These are phyloP conservation scores for Earliella scabrosa DNA, from an alignment of 1,284 basidiomycete genomes.

Conservation along the genomic window DNA sequence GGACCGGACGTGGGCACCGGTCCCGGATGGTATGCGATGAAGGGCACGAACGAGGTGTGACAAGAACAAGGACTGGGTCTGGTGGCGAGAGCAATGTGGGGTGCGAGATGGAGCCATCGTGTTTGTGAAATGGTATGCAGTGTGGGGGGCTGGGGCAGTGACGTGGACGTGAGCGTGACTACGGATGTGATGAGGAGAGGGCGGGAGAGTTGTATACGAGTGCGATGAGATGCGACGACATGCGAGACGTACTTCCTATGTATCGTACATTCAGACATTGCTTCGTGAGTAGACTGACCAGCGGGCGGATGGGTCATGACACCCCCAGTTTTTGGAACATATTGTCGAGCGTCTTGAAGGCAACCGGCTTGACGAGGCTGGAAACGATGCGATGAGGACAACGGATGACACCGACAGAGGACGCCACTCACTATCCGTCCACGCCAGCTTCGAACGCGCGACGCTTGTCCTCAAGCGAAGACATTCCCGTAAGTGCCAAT, in stretches of 20 bases:
- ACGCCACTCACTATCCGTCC: slow-evolving; percentile 83
- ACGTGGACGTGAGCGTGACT: too few species aligned
- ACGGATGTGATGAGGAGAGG: too few species aligned
- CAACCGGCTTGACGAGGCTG: slow-evolving; percentile 91
- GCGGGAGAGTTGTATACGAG: not conserved
- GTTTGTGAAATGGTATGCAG: not conserved
- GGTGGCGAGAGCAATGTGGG: not conserved
- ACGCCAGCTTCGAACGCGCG: slow-evolving; percentile 92
- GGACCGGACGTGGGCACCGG: not conserved
- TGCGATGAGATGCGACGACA: not conserved
- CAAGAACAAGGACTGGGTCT: not conserved
- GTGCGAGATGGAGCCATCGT: not conserved
- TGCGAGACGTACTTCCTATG: not conserved
- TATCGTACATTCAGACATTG: slow-evolving; percentile 8
- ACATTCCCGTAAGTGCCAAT: slow-evolving; percentile 91
- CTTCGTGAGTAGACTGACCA: not conserved
- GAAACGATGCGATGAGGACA: not conserved
- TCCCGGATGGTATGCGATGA: slow-evolving; percentile 7
- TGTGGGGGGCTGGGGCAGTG: not conserved
- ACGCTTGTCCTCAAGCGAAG: slow-evolving; percentile 90
- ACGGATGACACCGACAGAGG: slow-evolving; percentile 4
- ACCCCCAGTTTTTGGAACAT: slow-evolving; percentile 83
- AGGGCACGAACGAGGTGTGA: not conserved
- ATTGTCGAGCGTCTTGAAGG: slow-evolving; percentile 85
- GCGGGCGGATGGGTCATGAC: slow-evolving; percentile 39